Percentiles rank a stretch among this genome's conserved stretches.
Conservation (phyloP, 306 rosid species). For the Pachyrhizus erosus region DNA sequence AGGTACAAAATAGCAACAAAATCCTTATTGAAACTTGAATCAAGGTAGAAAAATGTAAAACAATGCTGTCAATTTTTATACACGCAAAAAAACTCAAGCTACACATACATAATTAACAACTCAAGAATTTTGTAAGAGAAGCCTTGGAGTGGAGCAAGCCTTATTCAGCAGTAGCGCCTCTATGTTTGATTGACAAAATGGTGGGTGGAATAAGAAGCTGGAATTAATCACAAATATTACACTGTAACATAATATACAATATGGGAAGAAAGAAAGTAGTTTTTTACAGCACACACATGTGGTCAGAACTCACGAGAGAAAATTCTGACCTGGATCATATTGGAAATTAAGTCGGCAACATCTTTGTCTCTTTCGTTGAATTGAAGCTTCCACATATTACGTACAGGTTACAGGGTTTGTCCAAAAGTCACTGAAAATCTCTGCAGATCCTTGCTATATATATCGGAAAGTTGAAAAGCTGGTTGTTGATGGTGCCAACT, state of each 20-base stretch:
- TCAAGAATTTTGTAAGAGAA: conserved; percentile 41
- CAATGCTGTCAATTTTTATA: conserved; percentile 41
- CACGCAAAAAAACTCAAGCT: conserved; percentile 40
- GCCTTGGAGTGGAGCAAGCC: conserved; percentile 41
- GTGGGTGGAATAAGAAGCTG: conserved; percentile 37
- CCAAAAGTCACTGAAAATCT: conserved; percentile 93
- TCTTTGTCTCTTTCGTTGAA: conserved; percentile 42
- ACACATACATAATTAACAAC: conserved; percentile 36
- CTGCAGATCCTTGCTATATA: conserved; percentile 80
- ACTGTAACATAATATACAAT: conserved; percentile 63
- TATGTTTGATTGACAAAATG: conserved; percentile 53
- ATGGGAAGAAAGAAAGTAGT: conserved; percentile 24
- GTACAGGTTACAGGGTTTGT: conserved; percentile 66
- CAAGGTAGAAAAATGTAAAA: conserved; percentile 10
- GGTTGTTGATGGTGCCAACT: conserved; percentile 54
- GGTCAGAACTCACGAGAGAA: conserved; percentile 52
- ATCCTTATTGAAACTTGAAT: conserved; percentile 17
- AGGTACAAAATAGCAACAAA: neutral
- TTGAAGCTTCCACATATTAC: conserved; percentile 42
- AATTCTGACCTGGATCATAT: conserved; percentile 56
- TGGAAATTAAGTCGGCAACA: conserved; percentile 39
- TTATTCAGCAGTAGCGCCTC: conserved; percentile 52
- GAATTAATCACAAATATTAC: conserved; percentile 53
- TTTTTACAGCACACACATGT: conserved; percentile 67
- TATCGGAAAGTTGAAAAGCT: conserved; percentile 60